phyloP scores from a whole-genome alignment of 192 early-diverging fungal genomes.

The Paraglomus occultum region DNA sequence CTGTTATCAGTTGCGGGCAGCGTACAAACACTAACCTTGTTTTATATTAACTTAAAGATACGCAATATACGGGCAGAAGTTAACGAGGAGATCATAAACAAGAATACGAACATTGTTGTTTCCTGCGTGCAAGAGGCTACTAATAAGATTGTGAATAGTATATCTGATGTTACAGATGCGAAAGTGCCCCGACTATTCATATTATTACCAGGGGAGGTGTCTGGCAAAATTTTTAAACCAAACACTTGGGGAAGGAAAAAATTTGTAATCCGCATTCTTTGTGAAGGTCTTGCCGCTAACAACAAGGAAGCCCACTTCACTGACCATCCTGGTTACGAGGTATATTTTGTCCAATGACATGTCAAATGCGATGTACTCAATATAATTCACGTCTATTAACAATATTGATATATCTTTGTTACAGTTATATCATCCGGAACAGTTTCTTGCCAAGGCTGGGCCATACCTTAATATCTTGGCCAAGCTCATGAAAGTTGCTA shows the following conservation, averaged over 20 bases:
- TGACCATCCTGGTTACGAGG: not conserved
- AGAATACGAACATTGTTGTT: not conserved
- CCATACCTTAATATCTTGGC: not conserved
- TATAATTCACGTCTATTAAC: too few relatives aligned
- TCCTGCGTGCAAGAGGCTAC: not conserved
- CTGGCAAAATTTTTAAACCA: not conserved
- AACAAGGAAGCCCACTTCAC: not conserved
- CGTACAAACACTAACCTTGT: too few relatives aligned
- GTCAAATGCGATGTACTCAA: too few relatives aligned
- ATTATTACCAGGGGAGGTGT: conserved; percentile 20
- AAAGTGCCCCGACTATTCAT: conserved; percentile 35
- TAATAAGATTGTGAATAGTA: conserved; percentile 4
- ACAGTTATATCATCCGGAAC: not conserved
- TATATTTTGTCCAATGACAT: too few relatives aligned
- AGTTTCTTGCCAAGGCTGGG: not conserved
- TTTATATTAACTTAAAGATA: not conserved
- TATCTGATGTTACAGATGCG: not conserved
- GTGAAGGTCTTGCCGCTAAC: not conserved
- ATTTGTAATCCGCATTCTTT: not conserved
- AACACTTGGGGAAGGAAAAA: not conserved
- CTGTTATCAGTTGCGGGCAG: not conserved
- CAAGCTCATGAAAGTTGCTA: not conserved
- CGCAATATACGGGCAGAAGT: not conserved
- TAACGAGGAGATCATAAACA: not conserved
- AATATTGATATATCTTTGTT: too few relatives aligned